These are phyloP conservation scores for Bimuria novae-zelandiae DNA, from an alignment of 2,329 filamentous ascomycete genomes.

Conservation along the genomic window DNA sequence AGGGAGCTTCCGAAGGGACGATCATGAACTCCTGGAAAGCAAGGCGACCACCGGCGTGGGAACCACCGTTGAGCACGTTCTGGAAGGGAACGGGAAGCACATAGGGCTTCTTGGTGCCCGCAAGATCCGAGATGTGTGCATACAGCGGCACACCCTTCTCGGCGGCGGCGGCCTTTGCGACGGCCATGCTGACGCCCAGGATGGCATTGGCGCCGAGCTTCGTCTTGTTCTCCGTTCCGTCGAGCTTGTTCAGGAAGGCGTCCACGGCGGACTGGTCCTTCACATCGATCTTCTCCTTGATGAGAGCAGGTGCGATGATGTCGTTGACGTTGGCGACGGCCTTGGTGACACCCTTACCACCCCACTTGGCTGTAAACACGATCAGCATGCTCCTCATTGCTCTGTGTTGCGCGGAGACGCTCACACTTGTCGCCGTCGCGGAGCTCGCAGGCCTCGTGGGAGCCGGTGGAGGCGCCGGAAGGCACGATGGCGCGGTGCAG, in stretches of 20 bases:
- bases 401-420: not conserved
- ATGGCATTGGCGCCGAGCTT: conserved; percentile 65
- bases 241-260: conserved; percentile 57
- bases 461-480: conserved; percentile 85
- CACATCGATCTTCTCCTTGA: conserved; percentile 59
- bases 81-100: conserved; percentile 59
- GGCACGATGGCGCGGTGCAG: conserved; percentile 97
- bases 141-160: conserved; percentile 62
- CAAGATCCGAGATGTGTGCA: conserved; percentile 60
- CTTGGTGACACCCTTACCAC: conserved; percentile 60
- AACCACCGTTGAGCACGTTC: conserved; percentile 67
- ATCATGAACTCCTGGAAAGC: conserved; percentile 65
- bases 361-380: conserved; percentile 48
- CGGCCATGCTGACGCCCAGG: conserved; percentile 64
- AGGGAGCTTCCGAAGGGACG: conserved; percentile 68
- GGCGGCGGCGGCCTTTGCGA: conserved; percentile 61
- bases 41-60: conserved; percentile 92
- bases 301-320: conserved; percentile 59
- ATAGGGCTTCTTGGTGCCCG: conserved; percentile 58
- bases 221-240: conserved; percentile 63
- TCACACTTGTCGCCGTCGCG: conserved; percentile 56
- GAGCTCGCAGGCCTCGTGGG: conserved; percentile 59
- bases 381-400: not conserved
- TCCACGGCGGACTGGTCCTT: conserved; percentile 61
- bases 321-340: conserved; percentile 62